phyloP scores from a whole-genome alignment of 768 basidiomycete species.

The Trametes cinnabarina region DNA sequence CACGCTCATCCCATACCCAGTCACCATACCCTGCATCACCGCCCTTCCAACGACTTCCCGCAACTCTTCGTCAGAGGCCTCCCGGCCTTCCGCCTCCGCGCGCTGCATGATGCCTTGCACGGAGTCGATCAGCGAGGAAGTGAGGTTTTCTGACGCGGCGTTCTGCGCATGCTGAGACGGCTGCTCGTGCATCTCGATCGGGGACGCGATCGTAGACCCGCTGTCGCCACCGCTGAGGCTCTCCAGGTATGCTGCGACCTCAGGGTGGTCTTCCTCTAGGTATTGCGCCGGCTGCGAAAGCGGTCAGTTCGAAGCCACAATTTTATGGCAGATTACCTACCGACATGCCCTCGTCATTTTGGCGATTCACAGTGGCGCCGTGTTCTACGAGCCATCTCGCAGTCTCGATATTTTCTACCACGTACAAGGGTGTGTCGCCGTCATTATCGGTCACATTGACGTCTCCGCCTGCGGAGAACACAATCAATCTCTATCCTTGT shows the following conservation, averaged over 20 bases:
- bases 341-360: slow-evolving; percentile 72
- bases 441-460: slow-evolving; percentile 85
- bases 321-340: slow-evolving; percentile 45
- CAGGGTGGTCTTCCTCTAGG: slow-evolving; percentile 68
- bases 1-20: slow-evolving; percentile 55
- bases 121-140: slow-evolving; percentile 60
- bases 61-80: slow-evolving; percentile 63
- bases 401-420: slow-evolving; percentile 77
- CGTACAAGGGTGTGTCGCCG: slow-evolving; percentile 90
- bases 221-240: slow-evolving; percentile 28
- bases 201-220: slow-evolving; percentile 16
- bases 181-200: slow-evolving; percentile 16
- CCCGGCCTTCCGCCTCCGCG: slow-evolving; percentile 52
- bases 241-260: slow-evolving; percentile 62
- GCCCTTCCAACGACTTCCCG: slow-evolving; percentile 58
- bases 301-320: not conserved
- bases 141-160: slow-evolving; percentile 64
- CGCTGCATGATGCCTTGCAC: slow-evolving; percentile 68
- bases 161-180: slow-evolving; percentile 72
- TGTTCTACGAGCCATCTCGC: slow-evolving; percentile 77
- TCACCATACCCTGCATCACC: slow-evolving; percentile 63
- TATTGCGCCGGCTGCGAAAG: slow-evolving; percentile 61
- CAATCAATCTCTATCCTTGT: not conserved
- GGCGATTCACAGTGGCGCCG: slow-evolving; percentile 62
- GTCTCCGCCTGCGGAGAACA: slow-evolving; percentile 60